Conservation (phyloP, 2,329 filamentous ascomycete species). For the Metarhizium rileyi region DNA sequence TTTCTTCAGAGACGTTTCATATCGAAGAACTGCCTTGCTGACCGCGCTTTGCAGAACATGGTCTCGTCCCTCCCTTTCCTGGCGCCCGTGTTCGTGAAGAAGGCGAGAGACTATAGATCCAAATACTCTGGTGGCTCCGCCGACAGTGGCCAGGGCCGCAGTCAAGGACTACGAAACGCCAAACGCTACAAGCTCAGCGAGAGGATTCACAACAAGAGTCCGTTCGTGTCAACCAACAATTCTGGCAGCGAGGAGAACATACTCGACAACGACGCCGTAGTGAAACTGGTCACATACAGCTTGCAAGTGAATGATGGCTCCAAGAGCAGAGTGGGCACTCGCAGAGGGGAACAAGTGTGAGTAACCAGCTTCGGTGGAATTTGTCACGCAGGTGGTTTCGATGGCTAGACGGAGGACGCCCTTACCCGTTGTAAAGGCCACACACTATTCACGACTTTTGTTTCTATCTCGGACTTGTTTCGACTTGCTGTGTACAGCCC, state of each 20-base stretch:
- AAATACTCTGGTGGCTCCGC: slow-evolving; percentile 26
- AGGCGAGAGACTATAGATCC: slow-evolving; percentile 31
- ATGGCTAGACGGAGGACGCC: background rate
- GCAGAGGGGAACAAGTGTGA: slow-evolving; percentile 5
- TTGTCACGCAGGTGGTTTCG: background rate
- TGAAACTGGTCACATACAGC: slow-evolving; percentile 33
- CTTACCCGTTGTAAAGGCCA: no score
- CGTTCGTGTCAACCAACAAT: slow-evolving; percentile 17
- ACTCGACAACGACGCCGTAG: slow-evolving; percentile 23
- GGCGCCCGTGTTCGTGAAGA: slow-evolving; percentile 31
- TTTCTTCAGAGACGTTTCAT: background rate
- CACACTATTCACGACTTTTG: no score
- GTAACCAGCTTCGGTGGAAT: background rate
- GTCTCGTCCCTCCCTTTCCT: slow-evolving; percentile 37
- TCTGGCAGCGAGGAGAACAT: slow-evolving; percentile 31
- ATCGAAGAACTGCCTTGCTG: background rate
- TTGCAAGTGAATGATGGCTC: slow-evolving; percentile 25
- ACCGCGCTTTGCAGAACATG: slow-evolving; percentile 27
- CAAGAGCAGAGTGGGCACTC: background rate
- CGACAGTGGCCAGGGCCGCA: slow-evolving; percentile 14
- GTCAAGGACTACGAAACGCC: slow-evolving; percentile 14
- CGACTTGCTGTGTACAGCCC: no score
- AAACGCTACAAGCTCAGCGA: slow-evolving; percentile 30
- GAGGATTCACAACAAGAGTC: slow-evolving; percentile 22
- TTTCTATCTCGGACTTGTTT: no score